Evolutionary conservation across 2,329 filamentous ascomycete species (phyloP).

Genomic region (Exophiala sp.): DNA sequence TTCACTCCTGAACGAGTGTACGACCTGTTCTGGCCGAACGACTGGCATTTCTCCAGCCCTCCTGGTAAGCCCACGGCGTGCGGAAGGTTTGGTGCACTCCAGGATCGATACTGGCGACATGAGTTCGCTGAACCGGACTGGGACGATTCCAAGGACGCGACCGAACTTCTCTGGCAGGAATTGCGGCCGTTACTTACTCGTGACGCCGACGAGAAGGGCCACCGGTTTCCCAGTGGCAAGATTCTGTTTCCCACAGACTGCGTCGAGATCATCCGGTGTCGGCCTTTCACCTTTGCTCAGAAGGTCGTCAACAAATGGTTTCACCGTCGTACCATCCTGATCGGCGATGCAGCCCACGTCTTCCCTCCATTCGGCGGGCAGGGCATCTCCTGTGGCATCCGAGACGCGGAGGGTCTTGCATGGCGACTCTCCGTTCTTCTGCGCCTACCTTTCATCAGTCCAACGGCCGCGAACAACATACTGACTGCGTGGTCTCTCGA

Average conservation of each 20-base stretch:
- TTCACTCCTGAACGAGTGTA: constrained; percentile 48
- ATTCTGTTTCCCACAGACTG: neutral
- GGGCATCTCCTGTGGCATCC: neutral
- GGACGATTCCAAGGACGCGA: too few species aligned
- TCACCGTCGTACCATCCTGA: constrained; percentile 29
- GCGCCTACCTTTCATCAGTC: neutral
- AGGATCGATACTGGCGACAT: too few species aligned
- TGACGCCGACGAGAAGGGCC: too few species aligned
- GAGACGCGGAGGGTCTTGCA: neutral
- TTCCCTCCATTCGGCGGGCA: constrained; percentile 20
- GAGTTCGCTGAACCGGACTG: too few species aligned
- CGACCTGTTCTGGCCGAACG: constrained; percentile 46
- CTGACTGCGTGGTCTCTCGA: neutral
- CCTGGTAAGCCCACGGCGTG: too few species aligned
- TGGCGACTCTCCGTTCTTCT: neutral
- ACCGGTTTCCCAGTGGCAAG: neutral
- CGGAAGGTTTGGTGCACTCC: too few species aligned
- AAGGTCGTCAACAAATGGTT: constrained; percentile 21
- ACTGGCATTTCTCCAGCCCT: constrained; percentile 23
- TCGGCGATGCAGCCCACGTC: constrained; percentile 36
- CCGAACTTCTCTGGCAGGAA: too few species aligned
- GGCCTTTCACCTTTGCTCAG: neutral
- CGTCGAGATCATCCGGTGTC: neutral
- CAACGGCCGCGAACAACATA: neutral
- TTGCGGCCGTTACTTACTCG: too few species aligned